A percentile compares a stretch with the other conserved stretches of the same genome.
Conservation (phyloP, 768 basidiomycete genomes). For the Russula earlei region DNA sequence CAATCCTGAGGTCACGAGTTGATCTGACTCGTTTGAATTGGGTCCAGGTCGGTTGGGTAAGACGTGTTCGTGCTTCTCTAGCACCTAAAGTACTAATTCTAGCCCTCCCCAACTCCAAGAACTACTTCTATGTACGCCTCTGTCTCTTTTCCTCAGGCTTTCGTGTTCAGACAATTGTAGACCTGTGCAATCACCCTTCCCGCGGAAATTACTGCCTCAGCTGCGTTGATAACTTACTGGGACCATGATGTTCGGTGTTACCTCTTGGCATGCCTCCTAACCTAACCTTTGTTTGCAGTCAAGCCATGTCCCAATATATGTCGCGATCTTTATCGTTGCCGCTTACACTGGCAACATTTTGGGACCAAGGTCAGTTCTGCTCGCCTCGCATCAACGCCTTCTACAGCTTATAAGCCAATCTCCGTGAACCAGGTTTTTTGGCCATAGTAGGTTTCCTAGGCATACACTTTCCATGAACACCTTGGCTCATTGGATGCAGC, state of each 20-base stretch:
- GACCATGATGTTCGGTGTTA: slow-evolving; percentile 9
- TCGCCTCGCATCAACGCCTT: background rate
- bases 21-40: background rate
- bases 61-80: background rate
- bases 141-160: background rate
- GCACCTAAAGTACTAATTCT: background rate
- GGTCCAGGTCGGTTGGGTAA: slow-evolving; percentile 19
- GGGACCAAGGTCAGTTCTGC: slow-evolving; percentile 4
- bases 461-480: background rate
- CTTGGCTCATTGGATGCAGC: background rate
- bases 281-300: background rate
- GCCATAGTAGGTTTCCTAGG: slow-evolving; percentile 6
- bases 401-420: background rate
- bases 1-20: background rate
- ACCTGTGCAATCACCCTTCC: slow-evolving; percentile 17
- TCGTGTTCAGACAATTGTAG: background rate
- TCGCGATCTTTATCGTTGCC: slow-evolving; percentile 9
- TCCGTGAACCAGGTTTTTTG: slow-evolving; percentile 9
- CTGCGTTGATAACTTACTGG: slow-evolving; percentile 16
- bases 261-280: background rate
- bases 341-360: slow-evolving; percentile 14
- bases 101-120: background rate
- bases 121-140: slow-evolving; percentile 17
- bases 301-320: slow-evolving; percentile 11
- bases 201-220: slow-evolving; percentile 18